Conservation (phyloP, 164 flowering plant species). For the Magnolia officinalis region DNA sequence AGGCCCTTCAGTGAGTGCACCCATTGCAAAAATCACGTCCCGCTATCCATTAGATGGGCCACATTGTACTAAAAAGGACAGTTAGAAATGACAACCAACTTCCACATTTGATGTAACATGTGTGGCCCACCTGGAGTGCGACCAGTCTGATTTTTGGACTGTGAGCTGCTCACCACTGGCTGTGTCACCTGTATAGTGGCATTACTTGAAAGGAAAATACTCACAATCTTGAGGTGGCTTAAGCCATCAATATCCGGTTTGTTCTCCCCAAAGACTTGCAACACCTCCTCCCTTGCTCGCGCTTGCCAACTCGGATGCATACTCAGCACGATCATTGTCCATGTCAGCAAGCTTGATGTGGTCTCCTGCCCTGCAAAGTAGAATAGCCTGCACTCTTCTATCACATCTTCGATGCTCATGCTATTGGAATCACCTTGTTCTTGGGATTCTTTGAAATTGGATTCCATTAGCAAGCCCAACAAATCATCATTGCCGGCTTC, state of each 20-base stretch:
- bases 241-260: neutral
- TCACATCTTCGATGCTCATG: conserved; percentile 2
- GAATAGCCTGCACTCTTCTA: conserved; percentile 11
- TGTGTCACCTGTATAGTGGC: too few relatives aligned
- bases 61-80: too few relatives aligned
- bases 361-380: conserved; percentile 16
- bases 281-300: conserved; percentile 10
- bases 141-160: too few relatives aligned
- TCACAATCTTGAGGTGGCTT: conserved; percentile 10
- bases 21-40: too few relatives aligned
- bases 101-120: too few relatives aligned
- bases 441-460: conserved; percentile 2
- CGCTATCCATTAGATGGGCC: too few relatives aligned
- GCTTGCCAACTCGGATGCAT: conserved; percentile 13
- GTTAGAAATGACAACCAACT: too few relatives aligned
- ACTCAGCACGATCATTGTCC: conserved; percentile 8
- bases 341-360: conserved; percentile 7
- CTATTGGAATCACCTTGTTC: neutral
- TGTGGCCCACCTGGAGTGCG: too few relatives aligned
- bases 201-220: neutral
- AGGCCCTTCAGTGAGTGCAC: too few relatives aligned
- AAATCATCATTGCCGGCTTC: conserved; percentile 16
- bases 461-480: conserved; percentile 18
- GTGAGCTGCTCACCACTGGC: too few relatives aligned
- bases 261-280: conserved; percentile 2